A percentile compares a stretch with the other conserved stretches of the same genome.
Evolutionary conservation across 2,329 filamentous ascomycete species (phyloP).

Genomic region (Dothiorella sarmentorum): DNA sequence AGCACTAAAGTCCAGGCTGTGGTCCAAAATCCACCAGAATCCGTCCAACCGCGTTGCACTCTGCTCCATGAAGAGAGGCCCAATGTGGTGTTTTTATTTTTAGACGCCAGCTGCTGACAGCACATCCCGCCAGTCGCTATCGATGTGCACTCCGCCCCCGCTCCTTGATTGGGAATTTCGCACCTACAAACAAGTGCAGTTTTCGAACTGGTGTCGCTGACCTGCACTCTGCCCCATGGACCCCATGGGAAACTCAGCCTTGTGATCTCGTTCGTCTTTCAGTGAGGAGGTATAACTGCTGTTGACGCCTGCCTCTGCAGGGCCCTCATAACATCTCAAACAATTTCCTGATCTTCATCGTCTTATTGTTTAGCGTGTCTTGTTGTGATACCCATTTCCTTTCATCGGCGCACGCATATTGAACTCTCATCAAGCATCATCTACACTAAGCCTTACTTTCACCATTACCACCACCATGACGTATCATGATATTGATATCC

Average conservation of each 20-base stretch:
- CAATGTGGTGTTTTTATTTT: neutral
- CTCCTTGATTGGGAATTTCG: neutral
- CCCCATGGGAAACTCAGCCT: neutral
- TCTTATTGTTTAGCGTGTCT: neutral
- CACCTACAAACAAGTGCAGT: neutral
- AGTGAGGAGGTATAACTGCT: slow-evolving; percentile 10
- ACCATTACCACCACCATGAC: neutral
- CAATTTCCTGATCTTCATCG: neutral
- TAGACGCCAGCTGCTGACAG: slow-evolving; percentile 1
- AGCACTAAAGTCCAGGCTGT: neutral
- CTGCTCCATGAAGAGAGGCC: neutral
- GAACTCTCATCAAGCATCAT: neutral
- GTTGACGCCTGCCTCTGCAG: neutral
- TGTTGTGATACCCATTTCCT: slow-evolving; percentile 1
- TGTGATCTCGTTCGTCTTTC: no score
- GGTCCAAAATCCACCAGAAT: neutral
- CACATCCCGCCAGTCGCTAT: neutral
- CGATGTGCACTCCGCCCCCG: neutral
- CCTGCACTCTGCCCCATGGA: neutral
- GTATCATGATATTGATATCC: slow-evolving; percentile 10
- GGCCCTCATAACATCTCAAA: neutral
- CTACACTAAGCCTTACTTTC: neutral
- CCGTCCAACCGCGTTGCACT: neutral
- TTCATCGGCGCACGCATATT: neutral
- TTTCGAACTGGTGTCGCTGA: slow-evolving; percentile 7